These are phyloP conservation scores for Penicillium crustosum DNA, from an alignment of 2,329 filamentous ascomycete species.

Conservation along the genomic window DNA sequence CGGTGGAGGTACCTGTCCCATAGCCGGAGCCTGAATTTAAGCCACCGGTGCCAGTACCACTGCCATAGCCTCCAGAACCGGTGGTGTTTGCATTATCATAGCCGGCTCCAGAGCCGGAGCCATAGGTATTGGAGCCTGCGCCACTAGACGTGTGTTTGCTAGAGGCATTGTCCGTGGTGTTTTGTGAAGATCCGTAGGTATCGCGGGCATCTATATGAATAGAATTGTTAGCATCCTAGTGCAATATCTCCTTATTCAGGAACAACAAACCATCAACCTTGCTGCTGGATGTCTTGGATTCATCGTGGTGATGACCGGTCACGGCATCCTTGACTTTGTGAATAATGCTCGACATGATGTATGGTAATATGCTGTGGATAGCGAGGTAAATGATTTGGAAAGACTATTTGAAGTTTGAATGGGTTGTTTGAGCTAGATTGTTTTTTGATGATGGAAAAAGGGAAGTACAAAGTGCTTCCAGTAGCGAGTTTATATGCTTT, in stretches of 20 bases:
- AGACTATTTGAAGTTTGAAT: not conserved
- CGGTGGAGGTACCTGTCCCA: not conserved
- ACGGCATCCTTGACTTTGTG: slow-evolving; percentile 52
- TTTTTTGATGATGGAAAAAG: not conserved
- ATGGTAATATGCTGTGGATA: not conserved
- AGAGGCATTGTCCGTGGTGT: not conserved
- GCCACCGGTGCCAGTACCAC: not conserved
- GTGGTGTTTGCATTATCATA: not conserved
- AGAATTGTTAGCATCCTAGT: not conserved
- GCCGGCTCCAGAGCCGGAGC: slow-evolving; percentile 7
- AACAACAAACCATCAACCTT: slow-evolving; percentile 12
- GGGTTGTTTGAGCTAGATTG: not conserved
- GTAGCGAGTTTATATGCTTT: slow-evolving; percentile 11
- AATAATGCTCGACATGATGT: slow-evolving; percentile 48
- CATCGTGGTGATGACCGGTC: slow-evolving; percentile 30
- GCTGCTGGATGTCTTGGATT: slow-evolving; percentile 23
- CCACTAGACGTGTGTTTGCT: slow-evolving; percentile 4
- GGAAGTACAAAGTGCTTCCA: not conserved
- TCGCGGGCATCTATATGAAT: slow-evolving; percentile 9
- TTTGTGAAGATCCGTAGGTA: slow-evolving; percentile 5
- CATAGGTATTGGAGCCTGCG: slow-evolving; percentile 8
- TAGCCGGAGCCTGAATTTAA: not conserved
- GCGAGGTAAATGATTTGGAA: not conserved
- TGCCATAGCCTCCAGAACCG: not conserved
- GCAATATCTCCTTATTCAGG: not conserved